A percentile compares a stretch with the other conserved stretches of the same genome.
Evolutionary conservation across 371 early-diverging fungal species (phyloP).

Genomic region (Synchytrium microbalum): DNA sequence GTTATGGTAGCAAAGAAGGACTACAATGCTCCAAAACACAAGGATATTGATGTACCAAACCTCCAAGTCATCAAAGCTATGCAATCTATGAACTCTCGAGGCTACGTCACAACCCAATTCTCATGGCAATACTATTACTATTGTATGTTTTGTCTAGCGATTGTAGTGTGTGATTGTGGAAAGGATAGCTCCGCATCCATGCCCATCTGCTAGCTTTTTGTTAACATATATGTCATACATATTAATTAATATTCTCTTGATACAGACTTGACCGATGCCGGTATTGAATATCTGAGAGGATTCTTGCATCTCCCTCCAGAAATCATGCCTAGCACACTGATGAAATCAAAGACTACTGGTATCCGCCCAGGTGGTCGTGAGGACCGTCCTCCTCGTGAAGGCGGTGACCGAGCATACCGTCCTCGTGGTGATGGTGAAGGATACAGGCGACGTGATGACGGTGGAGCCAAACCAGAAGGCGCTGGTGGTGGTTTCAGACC

Average conservation of each 20-base stretch:
- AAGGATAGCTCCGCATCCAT: neutral
- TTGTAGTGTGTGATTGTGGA: neutral
- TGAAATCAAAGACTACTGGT: slow-evolving; percentile 74
- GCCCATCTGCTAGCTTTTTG: neutral
- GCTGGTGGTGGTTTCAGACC: slow-evolving; percentile 89
- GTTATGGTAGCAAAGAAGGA: slow-evolving; percentile 98
- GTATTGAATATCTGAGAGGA: slow-evolving; percentile 96
- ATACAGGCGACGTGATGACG: slow-evolving; percentile 76
- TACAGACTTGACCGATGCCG: slow-evolving; percentile 89
- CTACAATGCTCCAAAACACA: slow-evolving; percentile 91
- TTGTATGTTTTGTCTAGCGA: slow-evolving; percentile 27
- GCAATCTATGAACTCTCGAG: slow-evolving; percentile 93
- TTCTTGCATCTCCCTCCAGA: slow-evolving; percentile 92
- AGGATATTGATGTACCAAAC: slow-evolving; percentile 93
- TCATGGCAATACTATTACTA: slow-evolving; percentile 99
- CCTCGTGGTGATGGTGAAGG: slow-evolving; percentile 58
- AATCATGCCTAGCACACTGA: slow-evolving; percentile 95
- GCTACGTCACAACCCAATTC: slow-evolving; percentile 93
- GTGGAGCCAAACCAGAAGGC: slow-evolving; percentile 71
- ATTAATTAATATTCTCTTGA: no score
- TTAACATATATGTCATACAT: no score
- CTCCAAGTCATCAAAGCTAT: slow-evolving; percentile 98
- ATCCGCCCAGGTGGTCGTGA: slow-evolving; percentile 16
- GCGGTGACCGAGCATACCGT: slow-evolving; percentile 61
- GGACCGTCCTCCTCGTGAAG: slow-evolving; percentile 18